Evolutionary conservation across 169 alveolate genomes (phyloP).

Genomic region (Plasmodium vivax): DNA sequence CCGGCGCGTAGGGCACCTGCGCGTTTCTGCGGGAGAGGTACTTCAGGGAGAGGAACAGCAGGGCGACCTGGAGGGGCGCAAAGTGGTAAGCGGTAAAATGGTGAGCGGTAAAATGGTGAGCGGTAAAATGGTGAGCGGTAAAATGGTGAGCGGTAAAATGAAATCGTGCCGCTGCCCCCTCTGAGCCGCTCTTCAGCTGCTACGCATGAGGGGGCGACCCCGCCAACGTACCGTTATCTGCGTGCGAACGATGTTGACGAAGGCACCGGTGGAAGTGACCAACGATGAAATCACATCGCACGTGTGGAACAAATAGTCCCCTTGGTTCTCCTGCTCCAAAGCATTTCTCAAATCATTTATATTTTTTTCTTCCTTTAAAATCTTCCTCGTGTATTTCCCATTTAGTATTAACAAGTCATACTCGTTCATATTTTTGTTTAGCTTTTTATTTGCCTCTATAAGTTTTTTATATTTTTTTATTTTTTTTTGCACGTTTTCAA

Average conservation of each 20-base stretch:
- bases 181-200: no score
- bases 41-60: conserved; percentile 15
- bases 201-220: not conserved
- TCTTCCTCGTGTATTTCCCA: conserved; percentile 65
- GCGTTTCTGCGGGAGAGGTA: not conserved
- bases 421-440: conserved; percentile 36
- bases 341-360: not conserved
- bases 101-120: not conserved
- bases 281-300: not conserved
- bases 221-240: conserved; percentile 17
- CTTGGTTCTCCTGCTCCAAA: conserved; percentile 4
- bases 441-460: conserved; percentile 36
- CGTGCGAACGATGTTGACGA: not conserved
- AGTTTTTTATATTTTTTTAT: conserved; percentile 50
- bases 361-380: conserved; percentile 50
- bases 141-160: not conserved
- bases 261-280: conserved; percentile 1
- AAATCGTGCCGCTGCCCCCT: no score
- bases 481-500: conserved; percentile 27
- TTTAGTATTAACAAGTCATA: conserved; percentile 60
- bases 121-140: not conserved
- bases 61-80: conserved; percentile 1
- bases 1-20: not conserved
- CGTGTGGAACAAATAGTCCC: not conserved
- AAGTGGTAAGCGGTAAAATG: not conserved